A percentile compares a stretch with the other conserved stretches of the same genome.
phyloP scores from a whole-genome alignment of 192 early-diverging fungal species.

The Linnemannia schmuckeri region DNA sequence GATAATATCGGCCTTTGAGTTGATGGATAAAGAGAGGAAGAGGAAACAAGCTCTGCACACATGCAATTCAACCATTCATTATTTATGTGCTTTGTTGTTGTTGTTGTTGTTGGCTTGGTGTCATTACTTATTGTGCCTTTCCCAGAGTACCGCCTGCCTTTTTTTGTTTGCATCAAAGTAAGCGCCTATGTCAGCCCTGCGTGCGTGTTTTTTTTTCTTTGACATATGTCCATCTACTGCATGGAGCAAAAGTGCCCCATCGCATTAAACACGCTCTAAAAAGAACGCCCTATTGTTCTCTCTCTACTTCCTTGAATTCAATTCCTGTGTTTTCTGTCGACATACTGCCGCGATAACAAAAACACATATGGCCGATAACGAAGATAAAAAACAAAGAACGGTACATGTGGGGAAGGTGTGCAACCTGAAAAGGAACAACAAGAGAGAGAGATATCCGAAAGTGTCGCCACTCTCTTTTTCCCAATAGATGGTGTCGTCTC shows the following conservation, averaged over 20 bases:
- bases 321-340: neutral
- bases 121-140: neutral
- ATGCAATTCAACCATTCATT: neutral
- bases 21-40: neutral
- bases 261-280: neutral
- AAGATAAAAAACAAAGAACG: neutral
- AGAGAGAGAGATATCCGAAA: neutral
- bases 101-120: neutral
- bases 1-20: neutral
- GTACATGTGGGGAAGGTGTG: neutral
- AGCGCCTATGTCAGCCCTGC: neutral
- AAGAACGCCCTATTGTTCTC: neutral
- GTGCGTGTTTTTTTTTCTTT: neutral
- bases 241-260: neutral
- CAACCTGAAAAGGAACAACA: neutral
- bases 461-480: neutral
- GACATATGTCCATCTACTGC: neutral
- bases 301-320: neutral
- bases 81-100: neutral
- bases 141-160: neutral
- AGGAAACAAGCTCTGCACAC: neutral
- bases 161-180: conserved; percentile 3
- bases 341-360: neutral
- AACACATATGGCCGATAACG: neutral
- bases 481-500: neutral